Percentiles rank a stretch among this genome's conserved stretches.
phyloP scores from a whole-genome alignment of 2,329 filamentous ascomycete genomes.

The Mycocentrospora acerina region DNA sequence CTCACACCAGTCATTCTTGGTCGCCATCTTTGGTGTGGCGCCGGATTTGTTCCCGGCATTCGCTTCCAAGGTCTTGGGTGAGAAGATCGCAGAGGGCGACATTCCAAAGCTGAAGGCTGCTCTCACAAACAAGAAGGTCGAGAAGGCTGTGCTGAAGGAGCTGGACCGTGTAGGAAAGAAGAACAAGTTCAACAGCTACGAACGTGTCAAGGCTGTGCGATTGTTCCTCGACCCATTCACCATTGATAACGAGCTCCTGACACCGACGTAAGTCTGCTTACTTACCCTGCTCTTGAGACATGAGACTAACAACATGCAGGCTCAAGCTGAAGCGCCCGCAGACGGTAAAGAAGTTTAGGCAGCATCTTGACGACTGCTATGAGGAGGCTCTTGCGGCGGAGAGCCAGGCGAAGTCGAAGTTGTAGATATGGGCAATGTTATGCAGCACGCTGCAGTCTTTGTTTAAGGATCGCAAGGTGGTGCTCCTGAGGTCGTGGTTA shows the following conservation, averaged over 20 bases:
- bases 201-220: conserved; percentile 73
- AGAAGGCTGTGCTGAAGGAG: conserved; percentile 73
- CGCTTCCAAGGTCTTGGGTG: conserved; percentile 73
- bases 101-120: conserved; percentile 66
- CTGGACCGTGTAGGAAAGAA: conserved; percentile 76
- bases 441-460: too few relatives aligned
- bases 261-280: conserved; percentile 71
- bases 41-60: conserved; percentile 80
- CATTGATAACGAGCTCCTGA: conserved; percentile 87
- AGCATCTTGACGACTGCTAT: conserved; percentile 62
- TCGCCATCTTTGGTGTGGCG: conserved; percentile 85
- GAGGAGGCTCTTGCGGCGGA: conserved; percentile 52
- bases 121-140: conserved; percentile 68
- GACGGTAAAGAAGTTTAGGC: conserved; percentile 62
- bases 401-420: conserved; percentile 46
- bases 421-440: conserved; percentile 44
- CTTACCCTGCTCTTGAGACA: background rate
- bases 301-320: conserved; percentile 43
- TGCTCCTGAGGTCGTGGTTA: background rate
- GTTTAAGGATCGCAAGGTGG: conserved; percentile 1
- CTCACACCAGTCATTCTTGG: conserved; percentile 74
- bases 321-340: conserved; percentile 73
- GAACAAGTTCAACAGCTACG: conserved; percentile 89
- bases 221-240: conserved; percentile 87
- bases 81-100: conserved; percentile 65